Conservation (phyloP, 768 basidiomycete species). For the Rossbeevera mucosa region DNA sequence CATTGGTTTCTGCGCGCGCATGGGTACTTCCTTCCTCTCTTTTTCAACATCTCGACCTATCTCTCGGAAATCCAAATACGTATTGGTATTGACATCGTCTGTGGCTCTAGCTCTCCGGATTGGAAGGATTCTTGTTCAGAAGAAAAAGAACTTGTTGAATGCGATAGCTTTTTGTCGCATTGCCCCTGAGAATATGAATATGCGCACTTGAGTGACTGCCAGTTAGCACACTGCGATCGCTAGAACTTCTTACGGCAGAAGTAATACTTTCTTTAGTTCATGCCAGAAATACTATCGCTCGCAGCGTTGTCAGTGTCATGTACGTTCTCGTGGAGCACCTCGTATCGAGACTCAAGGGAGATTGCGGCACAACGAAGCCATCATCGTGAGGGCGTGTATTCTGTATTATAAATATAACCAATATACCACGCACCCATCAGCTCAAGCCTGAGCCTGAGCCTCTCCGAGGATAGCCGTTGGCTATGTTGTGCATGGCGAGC, state of each 20-base stretch:
- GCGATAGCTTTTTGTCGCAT: background rate
- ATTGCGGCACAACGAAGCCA: background rate
- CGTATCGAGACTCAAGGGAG: background rate
- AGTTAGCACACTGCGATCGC: background rate
- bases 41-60: background rate
- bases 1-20: conserved; percentile 7
- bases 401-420: background rate
- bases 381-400: background rate
- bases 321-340: background rate
- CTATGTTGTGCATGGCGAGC: background rate
- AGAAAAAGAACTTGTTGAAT: background rate
- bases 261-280: background rate
- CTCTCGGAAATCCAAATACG: background rate
- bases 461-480: background rate
- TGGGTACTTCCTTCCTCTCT: background rate
- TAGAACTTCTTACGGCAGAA: background rate
- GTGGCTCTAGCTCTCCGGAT: background rate
- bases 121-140: background rate
- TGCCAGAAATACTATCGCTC: background rate
- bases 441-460: background rate
- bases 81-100: background rate
- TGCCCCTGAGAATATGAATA: background rate
- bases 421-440: background rate
- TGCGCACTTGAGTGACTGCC: background rate
- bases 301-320: background rate